Evolutionary conservation across 148 eudicot genomes (phyloP), one percentile per base, ranked within the genome.

Genomic region (Rhododendron molle): DNA sequence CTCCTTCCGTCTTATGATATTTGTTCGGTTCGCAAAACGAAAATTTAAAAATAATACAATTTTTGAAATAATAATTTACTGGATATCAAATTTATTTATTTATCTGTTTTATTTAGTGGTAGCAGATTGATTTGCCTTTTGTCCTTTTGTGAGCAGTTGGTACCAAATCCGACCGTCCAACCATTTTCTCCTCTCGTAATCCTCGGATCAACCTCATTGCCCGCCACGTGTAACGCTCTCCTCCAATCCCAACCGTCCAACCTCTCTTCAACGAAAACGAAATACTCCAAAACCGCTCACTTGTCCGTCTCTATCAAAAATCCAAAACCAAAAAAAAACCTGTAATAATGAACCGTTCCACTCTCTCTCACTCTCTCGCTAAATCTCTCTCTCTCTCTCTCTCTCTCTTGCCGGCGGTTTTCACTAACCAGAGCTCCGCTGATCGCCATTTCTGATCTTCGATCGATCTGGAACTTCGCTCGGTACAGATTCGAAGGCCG

Each of bases 171-270:
- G 80, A 78, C 82, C 83, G 62, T 87, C 85, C 23, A 46, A 60
- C 26, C 28, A 4, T 62, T 81, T 47, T n/a, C 34, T 71, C 14
- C 72, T 52, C 76, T 74, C 90, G 84, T 86, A 82, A 86, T 82
- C 87, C 80, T 78, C 90, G 87, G 88, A 88, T 71, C 80, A 80
- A 30, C 62, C 82, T 80, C 76, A 86, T 83, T 80, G 54, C 8
- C 11, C 38, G 82, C 90, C 92, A 90, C 92, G 90, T 87, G 90
- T 89, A 74, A 4, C 43, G 0, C 13, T 15, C 40, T 32, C 16
- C 18, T 69, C 79, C 79, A 1, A 47, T 87, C 80, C 56, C 76
- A 74, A 36, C 54, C 62, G 78, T 71, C 73, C 34, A 28, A 23
- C 12, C 47, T 6, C 44, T 30, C 80, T 2, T 58, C 7, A 58